Evolutionary conservation across 192 early-diverging fungal species (phyloP).

Genomic region (Coemansia sp.): DNA sequence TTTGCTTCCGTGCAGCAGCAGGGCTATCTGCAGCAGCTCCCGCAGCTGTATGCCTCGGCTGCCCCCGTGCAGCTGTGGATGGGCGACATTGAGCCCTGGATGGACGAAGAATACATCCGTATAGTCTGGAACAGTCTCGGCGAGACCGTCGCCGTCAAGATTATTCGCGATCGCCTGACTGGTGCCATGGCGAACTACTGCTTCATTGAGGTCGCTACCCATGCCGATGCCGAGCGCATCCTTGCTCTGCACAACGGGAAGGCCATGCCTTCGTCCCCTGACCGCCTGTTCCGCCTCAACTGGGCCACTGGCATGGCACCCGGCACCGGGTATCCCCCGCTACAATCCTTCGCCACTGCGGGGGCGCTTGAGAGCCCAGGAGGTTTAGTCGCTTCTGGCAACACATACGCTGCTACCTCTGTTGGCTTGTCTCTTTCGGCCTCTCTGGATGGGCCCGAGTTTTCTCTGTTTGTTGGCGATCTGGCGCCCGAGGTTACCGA

Average conservation of each 20-base stretch:
- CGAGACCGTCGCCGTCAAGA: constrained; percentile 88
- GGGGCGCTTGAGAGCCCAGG: not conserved
- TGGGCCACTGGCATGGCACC: constrained; percentile 86
- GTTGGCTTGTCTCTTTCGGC: constrained; percentile 48
- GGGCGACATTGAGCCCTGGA: constrained; percentile 97
- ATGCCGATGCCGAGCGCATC: constrained; percentile 70
- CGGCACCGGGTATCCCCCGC: not conserved
- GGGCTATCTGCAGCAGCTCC: constrained; percentile 6
- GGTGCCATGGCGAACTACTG: constrained; percentile 85
- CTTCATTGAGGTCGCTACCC: constrained; percentile 84
- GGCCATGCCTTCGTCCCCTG: constrained; percentile 77
- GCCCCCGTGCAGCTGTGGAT: constrained; percentile 68
- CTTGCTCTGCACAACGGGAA: constrained; percentile 78
- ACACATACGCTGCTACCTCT: not conserved
- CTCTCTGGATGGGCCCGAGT: constrained; percentile 71
- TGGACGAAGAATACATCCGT: constrained; percentile 93
- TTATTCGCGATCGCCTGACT: constrained; percentile 92
- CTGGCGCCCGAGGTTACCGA: constrained; percentile 91
- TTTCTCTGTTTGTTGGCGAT: constrained; percentile 96
- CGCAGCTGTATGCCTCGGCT: constrained; percentile 8
- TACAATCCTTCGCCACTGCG: constrained; percentile 1
- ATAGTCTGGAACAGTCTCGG: constrained; percentile 84
- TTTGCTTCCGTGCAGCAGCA: constrained; percentile 14
- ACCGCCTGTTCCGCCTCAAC: constrained; percentile 88
- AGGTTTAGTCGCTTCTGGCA: not conserved